These are phyloP conservation scores for Penicillium roqueforti DNA, from an alignment of 495 filamentous ascomycete species.

Conservation along the genomic window DNA sequence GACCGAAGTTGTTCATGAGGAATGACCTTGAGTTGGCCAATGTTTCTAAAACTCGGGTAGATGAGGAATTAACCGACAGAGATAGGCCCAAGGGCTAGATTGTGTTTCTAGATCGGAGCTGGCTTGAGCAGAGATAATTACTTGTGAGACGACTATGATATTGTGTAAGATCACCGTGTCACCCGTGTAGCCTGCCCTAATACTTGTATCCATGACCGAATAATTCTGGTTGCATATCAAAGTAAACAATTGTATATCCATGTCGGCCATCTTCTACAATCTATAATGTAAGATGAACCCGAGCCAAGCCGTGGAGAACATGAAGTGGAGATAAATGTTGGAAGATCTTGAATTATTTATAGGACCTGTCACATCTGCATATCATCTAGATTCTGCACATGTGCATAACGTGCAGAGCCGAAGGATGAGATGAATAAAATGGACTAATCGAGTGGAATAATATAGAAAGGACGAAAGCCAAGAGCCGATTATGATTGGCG, in stretches of 20 bases:
- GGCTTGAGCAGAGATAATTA: background rate
- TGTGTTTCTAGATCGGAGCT: background rate
- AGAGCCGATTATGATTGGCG: constrained; percentile 13
- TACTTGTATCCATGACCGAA: too few relatives aligned
- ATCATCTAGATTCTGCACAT: constrained; percentile 4
- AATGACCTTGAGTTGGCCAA: background rate
- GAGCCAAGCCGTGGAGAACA: constrained; percentile 5
- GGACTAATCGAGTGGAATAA: background rate
- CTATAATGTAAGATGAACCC: background rate
- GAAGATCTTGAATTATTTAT: constrained; percentile 15
- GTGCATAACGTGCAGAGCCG: background rate
- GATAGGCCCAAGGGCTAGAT: background rate
- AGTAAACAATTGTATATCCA: background rate
- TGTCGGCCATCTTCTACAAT: background rate
- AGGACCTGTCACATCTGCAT: background rate
- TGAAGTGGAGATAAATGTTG: constrained; percentile 23
- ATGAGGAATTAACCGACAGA: background rate
- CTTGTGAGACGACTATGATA: background rate
- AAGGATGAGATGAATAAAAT: constrained; percentile 4
- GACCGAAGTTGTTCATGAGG: background rate
- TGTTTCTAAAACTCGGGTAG: background rate
- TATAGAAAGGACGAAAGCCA: constrained; percentile 5
- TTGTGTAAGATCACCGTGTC: background rate
- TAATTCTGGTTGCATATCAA: background rate
- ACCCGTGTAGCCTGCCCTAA: background rate